Evolutionary conservation across 768 basidiomycete genomes (phyloP), one percentile per base, ranked within the genome.

Genomic region (Paxillus rubicundulus): DNA sequence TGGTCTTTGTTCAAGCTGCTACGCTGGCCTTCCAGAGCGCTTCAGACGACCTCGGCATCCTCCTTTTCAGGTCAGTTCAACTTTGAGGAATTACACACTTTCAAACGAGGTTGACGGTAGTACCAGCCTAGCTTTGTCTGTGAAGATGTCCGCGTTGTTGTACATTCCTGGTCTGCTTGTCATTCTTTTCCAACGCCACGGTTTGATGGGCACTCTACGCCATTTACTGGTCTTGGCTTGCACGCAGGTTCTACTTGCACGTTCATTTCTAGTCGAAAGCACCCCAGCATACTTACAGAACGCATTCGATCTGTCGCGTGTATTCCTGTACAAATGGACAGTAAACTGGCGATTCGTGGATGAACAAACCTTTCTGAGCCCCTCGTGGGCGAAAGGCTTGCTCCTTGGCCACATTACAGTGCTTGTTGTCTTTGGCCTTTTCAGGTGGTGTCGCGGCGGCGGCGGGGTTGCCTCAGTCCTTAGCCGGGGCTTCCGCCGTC

Each of bases 261-360:
- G 73, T 8, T 84, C 87, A 6, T 97, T 93, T 74, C 72, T 95
- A 41, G 68, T 73, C 37, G 72, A 78, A 50, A 75, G 87, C 55
- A 72, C 79, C 4, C 62, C 72, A 63, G 77, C 82, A 18, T 99
- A 99, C 69, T 60, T 92, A 37, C 74, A 71, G 20, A 78, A 79
- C 17, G 88, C 97, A 2, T 99, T 96, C 66, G 86, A 98, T 64
- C 75, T 99, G 50, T 84, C 84, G 4, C 86, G 97, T 13, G 78
- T 85, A 8, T 99, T 99, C 72, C 71, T 97, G 28, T 97, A 89
- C 70, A 85, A 90, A 66, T 99, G 96, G 96, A 98, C 96, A 0
- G 94, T 98, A 50, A 99, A 98, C 65, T 99, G 97, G 97, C 82
- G 93, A 41, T 87, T 96, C 63, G 56, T 99, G 2, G 74, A 78